These are phyloP conservation scores for Lactarius akahatsu DNA, from an alignment of 768 basidiomycete species.

Conservation along the genomic window DNA sequence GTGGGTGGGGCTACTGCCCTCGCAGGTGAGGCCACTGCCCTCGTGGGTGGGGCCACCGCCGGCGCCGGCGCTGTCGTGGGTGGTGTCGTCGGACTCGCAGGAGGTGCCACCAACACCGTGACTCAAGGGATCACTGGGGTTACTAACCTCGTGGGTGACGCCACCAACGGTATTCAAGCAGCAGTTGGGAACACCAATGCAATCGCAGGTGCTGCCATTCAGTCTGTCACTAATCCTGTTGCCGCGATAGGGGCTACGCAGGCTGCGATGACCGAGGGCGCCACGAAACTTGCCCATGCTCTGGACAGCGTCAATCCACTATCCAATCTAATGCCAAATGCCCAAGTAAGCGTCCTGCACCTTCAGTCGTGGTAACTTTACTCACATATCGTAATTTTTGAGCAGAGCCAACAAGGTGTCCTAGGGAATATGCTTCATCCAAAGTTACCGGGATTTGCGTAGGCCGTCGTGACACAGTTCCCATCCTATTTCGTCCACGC, in stretches of 20 bases:
- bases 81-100: slow-evolving; percentile 3
- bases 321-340: not conserved
- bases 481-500: not conserved
- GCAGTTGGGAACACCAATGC: not conserved
- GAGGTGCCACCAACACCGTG: not conserved
- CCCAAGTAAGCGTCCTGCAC: slow-evolving; percentile 3
- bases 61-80: slow-evolving; percentile 6
- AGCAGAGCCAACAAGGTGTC: not conserved
- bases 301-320: slow-evolving; percentile 9
- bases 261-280: not conserved
- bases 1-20: not conserved
- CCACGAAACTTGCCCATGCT: not conserved
- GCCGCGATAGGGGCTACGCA: slow-evolving; percentile 5
- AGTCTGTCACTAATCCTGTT: not conserved
- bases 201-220: slow-evolving; percentile 1
- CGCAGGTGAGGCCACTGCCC: not conserved
- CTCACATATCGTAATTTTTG: not conserved
- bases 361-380: not conserved
- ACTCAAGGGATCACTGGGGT: slow-evolving; percentile 1
- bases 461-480: not conserved
- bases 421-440: slow-evolving; percentile 13
- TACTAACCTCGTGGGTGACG: not conserved
- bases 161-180: slow-evolving; percentile 4
- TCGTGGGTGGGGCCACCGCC: not conserved
- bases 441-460: slow-evolving; percentile 6